Conservation (phyloP, 2,329 filamentous ascomycete genomes). For the Paradendryphiella salina region DNA sequence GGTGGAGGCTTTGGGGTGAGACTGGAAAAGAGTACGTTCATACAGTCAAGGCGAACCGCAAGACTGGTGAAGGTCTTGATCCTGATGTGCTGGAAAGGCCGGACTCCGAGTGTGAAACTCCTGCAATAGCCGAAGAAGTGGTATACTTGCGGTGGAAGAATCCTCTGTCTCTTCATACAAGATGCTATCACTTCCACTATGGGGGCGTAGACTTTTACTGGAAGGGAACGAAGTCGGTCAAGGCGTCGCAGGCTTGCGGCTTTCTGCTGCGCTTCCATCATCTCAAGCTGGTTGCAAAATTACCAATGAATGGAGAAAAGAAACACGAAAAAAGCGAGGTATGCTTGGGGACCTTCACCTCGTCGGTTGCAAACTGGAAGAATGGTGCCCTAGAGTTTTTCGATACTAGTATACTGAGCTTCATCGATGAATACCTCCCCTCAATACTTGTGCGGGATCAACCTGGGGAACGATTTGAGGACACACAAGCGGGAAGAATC, state of each 20-base stretch:
- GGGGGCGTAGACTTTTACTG: conserved; percentile 38
- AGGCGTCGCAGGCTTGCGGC: conserved; percentile 28
- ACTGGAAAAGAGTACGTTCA: conserved; percentile 36
- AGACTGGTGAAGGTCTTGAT: conserved; percentile 15
- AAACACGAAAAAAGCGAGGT: conserved; percentile 16
- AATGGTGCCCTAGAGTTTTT: conserved; percentile 34
- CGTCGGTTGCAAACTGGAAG: conserved; percentile 32
- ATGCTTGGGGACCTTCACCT: conserved; percentile 36
- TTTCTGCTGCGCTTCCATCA: conserved; percentile 33
- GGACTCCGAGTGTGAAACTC: neutral
- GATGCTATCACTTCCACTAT: conserved; percentile 36
- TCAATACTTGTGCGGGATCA: neutral
- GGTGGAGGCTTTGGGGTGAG: conserved; percentile 41
- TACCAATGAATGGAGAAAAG: neutral
- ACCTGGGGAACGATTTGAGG: neutral
- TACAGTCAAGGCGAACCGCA: conserved; percentile 21
- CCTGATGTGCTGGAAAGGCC: conserved; percentile 15
- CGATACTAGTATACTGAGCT: conserved; percentile 24
- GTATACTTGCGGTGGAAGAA: conserved; percentile 32
- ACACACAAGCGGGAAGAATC: neutral
- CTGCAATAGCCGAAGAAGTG: conserved; percentile 26
- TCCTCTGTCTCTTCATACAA: conserved; percentile 33
- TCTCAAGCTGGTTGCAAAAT: conserved; percentile 36
- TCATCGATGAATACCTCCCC: conserved; percentile 10
- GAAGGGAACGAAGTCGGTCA: conserved; percentile 41